Conservation (phyloP, 768 basidiomycete genomes). For the Serpula lacrymans region DNA sequence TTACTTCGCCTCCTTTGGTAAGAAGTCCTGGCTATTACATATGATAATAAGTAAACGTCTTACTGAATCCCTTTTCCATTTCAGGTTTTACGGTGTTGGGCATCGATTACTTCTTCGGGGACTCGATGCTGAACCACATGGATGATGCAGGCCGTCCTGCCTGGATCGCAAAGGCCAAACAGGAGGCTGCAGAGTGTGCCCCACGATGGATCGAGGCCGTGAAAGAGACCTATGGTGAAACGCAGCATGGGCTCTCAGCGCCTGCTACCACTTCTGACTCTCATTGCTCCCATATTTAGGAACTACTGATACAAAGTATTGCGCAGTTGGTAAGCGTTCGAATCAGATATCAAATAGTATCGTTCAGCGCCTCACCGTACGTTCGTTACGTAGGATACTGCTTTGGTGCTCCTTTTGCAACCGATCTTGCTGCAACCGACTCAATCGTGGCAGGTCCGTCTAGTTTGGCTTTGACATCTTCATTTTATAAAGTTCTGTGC, state of each 20-base stretch:
- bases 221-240: slow-evolving; percentile 44
- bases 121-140: slow-evolving; percentile 41
- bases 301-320: slow-evolving; percentile 35
- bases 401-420: slow-evolving; percentile 52
- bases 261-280: neutral
- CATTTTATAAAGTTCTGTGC: neutral
- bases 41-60: neutral
- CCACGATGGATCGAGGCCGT: slow-evolving; percentile 54
- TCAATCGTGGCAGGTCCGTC: slow-evolving; percentile 45
- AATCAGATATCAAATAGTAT: neutral
- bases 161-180: slow-evolving; percentile 39
- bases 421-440: slow-evolving; percentile 44
- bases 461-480: neutral
- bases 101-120: slow-evolving; percentile 63
- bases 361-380: neutral
- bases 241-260: neutral
- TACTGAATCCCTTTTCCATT: neutral
- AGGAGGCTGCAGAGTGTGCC: slow-evolving; percentile 35
- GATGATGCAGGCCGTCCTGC: slow-evolving; percentile 30
- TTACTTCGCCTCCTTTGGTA: slow-evolving; percentile 60
- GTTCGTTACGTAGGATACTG: slow-evolving; percentile 44
- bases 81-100: slow-evolving; percentile 58
- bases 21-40: slow-evolving; percentile 1
- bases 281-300: slow-evolving; percentile 6
- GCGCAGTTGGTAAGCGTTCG: slow-evolving; percentile 38